phyloP scores from a whole-genome alignment of 208 protist species.

The Leishmania turanica region DNA sequence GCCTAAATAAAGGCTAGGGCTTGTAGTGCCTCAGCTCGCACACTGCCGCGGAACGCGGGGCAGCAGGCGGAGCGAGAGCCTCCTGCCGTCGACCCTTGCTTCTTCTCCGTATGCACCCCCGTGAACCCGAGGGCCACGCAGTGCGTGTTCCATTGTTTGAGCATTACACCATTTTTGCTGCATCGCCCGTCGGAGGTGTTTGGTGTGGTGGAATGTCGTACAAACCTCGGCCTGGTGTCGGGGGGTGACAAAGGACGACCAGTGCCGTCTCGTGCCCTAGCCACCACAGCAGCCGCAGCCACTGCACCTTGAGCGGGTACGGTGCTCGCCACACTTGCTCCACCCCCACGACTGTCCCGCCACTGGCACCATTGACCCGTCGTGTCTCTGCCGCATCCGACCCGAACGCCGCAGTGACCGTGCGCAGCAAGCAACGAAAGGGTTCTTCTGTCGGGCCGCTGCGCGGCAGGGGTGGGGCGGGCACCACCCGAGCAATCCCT shows the following conservation, averaged over 20 bases:
- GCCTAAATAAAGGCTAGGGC: neutral
- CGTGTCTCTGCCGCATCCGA: conserved; percentile 19
- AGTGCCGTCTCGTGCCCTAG: conserved; percentile 53
- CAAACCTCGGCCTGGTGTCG: conserved; percentile 50
- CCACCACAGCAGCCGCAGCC: neutral
- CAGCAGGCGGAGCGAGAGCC: neutral
- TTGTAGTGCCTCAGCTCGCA: neutral
- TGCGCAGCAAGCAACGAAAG: conserved; percentile 4
- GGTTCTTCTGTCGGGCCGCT: conserved; percentile 9
- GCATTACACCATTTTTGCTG: conserved; percentile 68
- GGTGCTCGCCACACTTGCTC: conserved; percentile 9
- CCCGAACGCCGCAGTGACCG: conserved; percentile 17
- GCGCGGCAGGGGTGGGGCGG: conserved; percentile 4
- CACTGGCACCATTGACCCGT: conserved; percentile 10
- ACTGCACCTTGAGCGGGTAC: conserved; percentile 22
- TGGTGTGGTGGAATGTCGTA: conserved; percentile 57
- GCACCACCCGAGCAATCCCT: conserved; percentile 9
- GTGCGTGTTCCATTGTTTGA: conserved; percentile 54
- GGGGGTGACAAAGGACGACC: conserved; percentile 41
- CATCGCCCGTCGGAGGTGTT: conserved; percentile 50
- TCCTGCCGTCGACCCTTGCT: neutral
- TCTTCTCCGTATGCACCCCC: conserved; percentile 54
- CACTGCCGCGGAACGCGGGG: neutral
- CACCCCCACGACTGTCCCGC: conserved; percentile 14
- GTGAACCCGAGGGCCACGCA: conserved; percentile 34